Evolutionary conservation across 2,329 filamentous ascomycete genomes (phyloP).

Genomic region (Hypoxylon sp.): DNA sequence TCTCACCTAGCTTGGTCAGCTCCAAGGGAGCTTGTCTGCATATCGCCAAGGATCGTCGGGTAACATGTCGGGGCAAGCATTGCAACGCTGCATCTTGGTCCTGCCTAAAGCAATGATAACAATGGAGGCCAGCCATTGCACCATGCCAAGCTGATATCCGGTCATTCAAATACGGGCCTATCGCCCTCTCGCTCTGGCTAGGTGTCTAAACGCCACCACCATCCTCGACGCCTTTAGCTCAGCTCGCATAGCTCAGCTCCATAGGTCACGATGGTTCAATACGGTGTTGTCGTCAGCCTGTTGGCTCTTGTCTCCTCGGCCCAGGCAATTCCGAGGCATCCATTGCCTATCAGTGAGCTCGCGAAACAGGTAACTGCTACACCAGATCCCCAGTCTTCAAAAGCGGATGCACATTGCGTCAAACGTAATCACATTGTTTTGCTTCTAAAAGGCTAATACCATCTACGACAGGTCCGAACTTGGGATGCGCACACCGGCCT

Average conservation of each 20-base stretch:
- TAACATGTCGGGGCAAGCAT: conserved; percentile 21
- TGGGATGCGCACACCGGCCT: conserved; percentile 18
- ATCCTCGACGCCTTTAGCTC: conserved; percentile 3
- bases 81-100: conserved; percentile 31
- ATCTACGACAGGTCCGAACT: conserved; percentile 35
- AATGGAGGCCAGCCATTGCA: conserved; percentile 31
- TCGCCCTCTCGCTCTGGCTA: conserved; percentile 21
- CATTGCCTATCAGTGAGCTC: conserved; percentile 48
- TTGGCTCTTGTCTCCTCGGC: conserved; percentile 41
- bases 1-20: conserved; percentile 12
- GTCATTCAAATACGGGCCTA: conserved; percentile 23
- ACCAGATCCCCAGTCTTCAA: neutral
- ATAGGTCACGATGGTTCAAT: conserved; percentile 35
- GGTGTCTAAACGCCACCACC: conserved; percentile 4
- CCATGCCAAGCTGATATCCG: conserved; percentile 32
- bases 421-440: neutral
- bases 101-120: conserved; percentile 39
- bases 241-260: conserved; percentile 7
- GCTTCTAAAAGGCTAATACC: conserved; percentile 17
- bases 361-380: conserved; percentile 42
- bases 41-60: conserved; percentile 37
- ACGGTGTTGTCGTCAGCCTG: conserved; percentile 32
- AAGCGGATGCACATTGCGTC: neutral
- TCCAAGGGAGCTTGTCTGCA: conserved; percentile 16
- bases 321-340: conserved; percentile 44